phyloP scores from a whole-genome alignment of 805 yeast genomes.

The Hanseniaspora lachancei region DNA sequence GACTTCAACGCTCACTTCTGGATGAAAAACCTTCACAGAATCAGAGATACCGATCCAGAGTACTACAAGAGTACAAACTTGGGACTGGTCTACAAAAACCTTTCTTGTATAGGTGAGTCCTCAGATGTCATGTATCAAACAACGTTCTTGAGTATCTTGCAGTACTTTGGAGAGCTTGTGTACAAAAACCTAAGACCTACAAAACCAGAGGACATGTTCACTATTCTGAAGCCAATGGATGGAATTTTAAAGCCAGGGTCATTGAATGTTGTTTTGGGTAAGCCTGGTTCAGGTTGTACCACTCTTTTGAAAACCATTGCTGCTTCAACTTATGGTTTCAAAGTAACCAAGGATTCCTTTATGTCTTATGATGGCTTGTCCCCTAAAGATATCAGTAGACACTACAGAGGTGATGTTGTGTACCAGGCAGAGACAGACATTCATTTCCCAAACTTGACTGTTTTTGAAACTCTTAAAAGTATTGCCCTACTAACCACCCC shows the following conservation, averaged over 20 bases:
- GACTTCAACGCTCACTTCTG: conserved; percentile 47
- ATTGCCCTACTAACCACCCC: conserved; percentile 48
- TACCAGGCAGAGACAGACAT: conserved; percentile 53
- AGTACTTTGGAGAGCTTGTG: conserved; percentile 17
- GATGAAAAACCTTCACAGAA: conserved; percentile 46
- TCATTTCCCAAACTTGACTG: conserved; percentile 52
- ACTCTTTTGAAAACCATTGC: conserved; percentile 47
- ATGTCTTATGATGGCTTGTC: conserved; percentile 40
- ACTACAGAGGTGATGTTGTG: conserved; percentile 49
- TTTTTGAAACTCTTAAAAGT: conserved; percentile 44
- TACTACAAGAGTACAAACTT: conserved; percentile 44
- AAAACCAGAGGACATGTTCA: conserved; percentile 26
- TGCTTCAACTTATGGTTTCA: conserved; percentile 44
- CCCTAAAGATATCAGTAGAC: conserved; percentile 32
- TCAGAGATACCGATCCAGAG: conserved; percentile 44
- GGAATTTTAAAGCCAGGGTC: conserved; percentile 52
- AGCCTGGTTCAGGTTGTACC: conserved; percentile 68
- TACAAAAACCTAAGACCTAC: conserved; percentile 16
- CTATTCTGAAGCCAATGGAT: conserved; percentile 41
- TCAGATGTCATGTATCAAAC: conserved; percentile 53
- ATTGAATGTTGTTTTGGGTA: conserved; percentile 58
- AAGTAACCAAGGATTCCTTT: conserved; percentile 32
- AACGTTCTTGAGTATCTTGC: conserved; percentile 37
- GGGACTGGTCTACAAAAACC: conserved; percentile 45
- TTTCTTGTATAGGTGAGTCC: conserved; percentile 50